A percentile compares a stretch with the other conserved stretches of the same genome.
Conservation (phyloP, 1,284 basidiomycete genomes). For the Irpex sp. region DNA sequence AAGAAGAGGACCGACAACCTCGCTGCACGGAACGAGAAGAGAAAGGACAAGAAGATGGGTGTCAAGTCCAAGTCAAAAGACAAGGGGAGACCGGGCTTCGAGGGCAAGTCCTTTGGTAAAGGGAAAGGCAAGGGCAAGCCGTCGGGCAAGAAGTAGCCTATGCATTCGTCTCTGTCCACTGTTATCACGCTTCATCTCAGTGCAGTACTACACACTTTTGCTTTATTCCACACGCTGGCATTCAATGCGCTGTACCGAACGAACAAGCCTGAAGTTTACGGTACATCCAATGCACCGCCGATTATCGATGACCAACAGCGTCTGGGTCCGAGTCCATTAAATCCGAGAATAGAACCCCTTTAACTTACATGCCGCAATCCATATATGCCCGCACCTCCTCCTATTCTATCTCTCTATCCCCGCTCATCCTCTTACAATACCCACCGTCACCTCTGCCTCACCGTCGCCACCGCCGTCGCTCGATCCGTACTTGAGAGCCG, state of each 20-base stretch:
- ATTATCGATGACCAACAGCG: conserved; percentile 3
- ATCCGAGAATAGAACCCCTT: neutral
- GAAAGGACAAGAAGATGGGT: conserved; percentile 73
- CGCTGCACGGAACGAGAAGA: conserved; percentile 73
- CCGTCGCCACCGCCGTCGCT: conserved; percentile 27
- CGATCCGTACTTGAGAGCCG: conserved; percentile 30
- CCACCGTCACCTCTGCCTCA: conserved; percentile 45
- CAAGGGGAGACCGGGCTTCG: conserved; percentile 80
- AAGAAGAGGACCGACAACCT: conserved; percentile 91
- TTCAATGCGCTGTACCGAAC: neutral
- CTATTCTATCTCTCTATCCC: neutral
- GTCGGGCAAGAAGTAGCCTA: conserved; percentile 12
- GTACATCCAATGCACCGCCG: neutral
- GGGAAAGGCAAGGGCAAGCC: conserved; percentile 36
- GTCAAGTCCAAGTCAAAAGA: conserved; percentile 46
- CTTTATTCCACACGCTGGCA: no score
- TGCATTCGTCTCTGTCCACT: neutral
- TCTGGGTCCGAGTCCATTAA: neutral
- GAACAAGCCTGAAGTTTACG: neutral
- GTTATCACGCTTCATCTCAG: neutral
- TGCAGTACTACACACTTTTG: no score
- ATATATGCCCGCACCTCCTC: neutral
- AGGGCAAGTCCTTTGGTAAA: conserved; percentile 74
- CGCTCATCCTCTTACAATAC: conserved; percentile 34
- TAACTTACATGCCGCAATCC: neutral